Base-by-base conservation (phyloP, 1,139 yeast species). In the Diutina neorugosa region DNA sequence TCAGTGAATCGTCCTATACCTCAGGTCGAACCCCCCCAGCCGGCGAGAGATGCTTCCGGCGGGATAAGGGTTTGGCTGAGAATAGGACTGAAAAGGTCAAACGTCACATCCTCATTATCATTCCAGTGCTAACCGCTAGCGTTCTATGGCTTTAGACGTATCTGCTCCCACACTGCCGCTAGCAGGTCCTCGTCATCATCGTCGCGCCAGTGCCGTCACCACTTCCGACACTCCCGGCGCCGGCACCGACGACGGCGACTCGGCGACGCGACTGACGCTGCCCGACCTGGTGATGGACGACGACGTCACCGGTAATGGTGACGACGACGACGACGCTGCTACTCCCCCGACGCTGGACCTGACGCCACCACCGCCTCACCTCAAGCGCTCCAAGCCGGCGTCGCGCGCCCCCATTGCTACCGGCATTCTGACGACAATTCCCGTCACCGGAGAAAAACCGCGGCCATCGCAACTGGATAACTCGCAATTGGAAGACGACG, bases 391-490 rank as follows among this genome's bases (percentile, higher is more conserved):
- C 51, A 76, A 72, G 59, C 65, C 62, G 58, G 60, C 74, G 52
- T 61, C 74, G 53, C 62, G 61, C 58, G 73, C 61, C 59, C 79
- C 83, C 18, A 78, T 81, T 54, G 84, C 86, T 14, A 78, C 87
- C 41, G 91, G 90, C 52, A 82, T 86, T 49, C 83, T 89, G 9
- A 85, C 89, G 44, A 78, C 86, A 2, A 85, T 86, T 55, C 93
- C 93, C 1, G 87, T 85, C 2, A 83, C 90, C 8, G 91, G 91
- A 42, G 91, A 84, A 62, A 80, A 88, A 63, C 91, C 91, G 44
- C 73, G 71, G 60, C 94, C 94, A 2, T 76, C 74, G 41, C 81
- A 82, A 59, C 81, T 80, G 60, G 72, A 72, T 55, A 76, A 83
- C 55, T 71, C 77, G 18, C 78, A 87, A 3, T 69, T 86, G 59